Percentiles rank a stretch among this genome's conserved stretches.
Conservation (phyloP, 371 early-diverging fungal species). For the Ecytonucleospora hepatopenaei region DNA sequence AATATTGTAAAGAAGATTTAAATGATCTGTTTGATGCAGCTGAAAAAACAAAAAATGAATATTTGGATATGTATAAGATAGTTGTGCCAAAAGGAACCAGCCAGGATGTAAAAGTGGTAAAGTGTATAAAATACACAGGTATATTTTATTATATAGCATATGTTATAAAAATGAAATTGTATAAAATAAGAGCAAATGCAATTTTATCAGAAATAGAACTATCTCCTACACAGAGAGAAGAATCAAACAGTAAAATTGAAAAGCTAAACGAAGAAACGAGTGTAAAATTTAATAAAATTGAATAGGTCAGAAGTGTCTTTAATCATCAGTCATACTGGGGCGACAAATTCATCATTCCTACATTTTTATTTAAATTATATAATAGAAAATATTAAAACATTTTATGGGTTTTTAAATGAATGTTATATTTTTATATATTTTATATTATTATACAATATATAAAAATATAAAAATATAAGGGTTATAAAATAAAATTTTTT, state of each 20-base stretch:
- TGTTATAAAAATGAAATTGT: too few species aligned
- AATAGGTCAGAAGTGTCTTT: slow-evolving; percentile 21
- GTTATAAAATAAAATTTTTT: background rate
- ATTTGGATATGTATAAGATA: background rate
- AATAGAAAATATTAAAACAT: background rate
- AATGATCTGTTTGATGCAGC: background rate
- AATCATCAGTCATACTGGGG: slow-evolving; percentile 25
- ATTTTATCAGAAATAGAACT: too few species aligned
- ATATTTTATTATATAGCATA: too few species aligned
- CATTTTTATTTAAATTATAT: background rate
- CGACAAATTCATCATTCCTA: slow-evolving; percentile 12
- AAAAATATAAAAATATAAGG: background rate
- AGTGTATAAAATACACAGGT: too few species aligned
- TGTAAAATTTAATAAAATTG: slow-evolving; percentile 3
- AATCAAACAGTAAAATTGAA: too few species aligned
- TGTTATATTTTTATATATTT: too few species aligned
- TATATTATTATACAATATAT: background rate
- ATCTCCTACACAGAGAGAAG: too few species aligned
- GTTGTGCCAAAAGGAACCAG: too few species aligned
- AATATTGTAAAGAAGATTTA: background rate
- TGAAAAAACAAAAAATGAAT: background rate
- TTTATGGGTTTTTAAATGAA: background rate
- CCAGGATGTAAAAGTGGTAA: too few species aligned
- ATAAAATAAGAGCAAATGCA: too few species aligned
- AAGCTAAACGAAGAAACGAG: too few species aligned